Conservation (phyloP, 108 stramenopile species). For the Cyclotella sp. region DNA sequence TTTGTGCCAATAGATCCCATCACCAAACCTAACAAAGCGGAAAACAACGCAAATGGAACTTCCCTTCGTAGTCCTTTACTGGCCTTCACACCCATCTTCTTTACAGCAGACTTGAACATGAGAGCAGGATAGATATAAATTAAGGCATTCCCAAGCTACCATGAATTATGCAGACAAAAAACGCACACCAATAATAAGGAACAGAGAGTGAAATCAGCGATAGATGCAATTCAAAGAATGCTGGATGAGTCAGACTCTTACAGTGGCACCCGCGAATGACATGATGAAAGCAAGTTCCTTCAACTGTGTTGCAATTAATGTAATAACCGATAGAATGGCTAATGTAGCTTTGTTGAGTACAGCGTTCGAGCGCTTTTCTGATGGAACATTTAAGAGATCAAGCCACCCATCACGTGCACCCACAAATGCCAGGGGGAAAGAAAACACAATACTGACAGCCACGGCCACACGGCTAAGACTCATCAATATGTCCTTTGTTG, state of each 20-base stretch:
- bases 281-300: conserved; percentile 81
- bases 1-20: conserved; percentile 61
- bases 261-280: conserved; percentile 87
- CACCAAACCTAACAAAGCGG: conserved; percentile 55
- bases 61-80: conserved; percentile 53
- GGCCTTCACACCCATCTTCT: conserved; percentile 63
- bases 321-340: conserved; percentile 60
- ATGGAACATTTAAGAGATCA: conserved; percentile 63
- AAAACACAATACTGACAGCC: conserved; percentile 83
- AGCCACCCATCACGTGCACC: conserved; percentile 76
- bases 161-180: neutral
- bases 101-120: conserved; percentile 76
- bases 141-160: conserved; percentile 77
- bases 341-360: conserved; percentile 58
- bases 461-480: conserved; percentile 81
- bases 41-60: conserved; percentile 60
- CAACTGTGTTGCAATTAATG: conserved; percentile 61
- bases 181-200: neutral
- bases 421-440: conserved; percentile 91
- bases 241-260: neutral
- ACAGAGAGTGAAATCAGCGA: neutral
- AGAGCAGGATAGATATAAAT: conserved; percentile 92
- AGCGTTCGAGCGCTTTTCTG: conserved; percentile 45
- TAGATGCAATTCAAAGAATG: neutral
- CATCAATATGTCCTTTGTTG: conserved; percentile 74